A percentile compares a stretch with the other conserved stretches of the same genome.
These are phyloP conservation scores for Fragilariopsis cylindrus DNA, from an alignment of 108 stramenopile species.

Conservation along the genomic window DNA sequence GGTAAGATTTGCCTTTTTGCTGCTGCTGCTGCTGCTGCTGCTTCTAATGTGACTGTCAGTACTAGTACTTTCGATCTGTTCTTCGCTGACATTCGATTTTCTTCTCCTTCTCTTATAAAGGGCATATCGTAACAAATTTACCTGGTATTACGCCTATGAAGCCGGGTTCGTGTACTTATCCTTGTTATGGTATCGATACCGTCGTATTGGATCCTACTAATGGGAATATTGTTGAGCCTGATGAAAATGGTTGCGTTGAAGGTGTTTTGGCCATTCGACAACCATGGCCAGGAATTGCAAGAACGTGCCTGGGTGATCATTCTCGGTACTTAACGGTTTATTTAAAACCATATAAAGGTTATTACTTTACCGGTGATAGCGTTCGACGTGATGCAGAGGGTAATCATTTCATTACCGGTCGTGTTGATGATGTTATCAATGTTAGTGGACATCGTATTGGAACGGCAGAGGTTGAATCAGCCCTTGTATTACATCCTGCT, in stretches of 20 bases:
- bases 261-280: slow-evolving; percentile 93
- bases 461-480: slow-evolving; percentile 93
- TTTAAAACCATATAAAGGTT: slow-evolving; percentile 92
- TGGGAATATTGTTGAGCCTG: slow-evolving; percentile 58
- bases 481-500: slow-evolving; percentile 85
- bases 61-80: too few species aligned
- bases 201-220: slow-evolving; percentile 86
- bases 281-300: slow-evolving; percentile 96
- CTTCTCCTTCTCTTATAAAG: too few species aligned
- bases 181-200: slow-evolving; percentile 94
- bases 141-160: slow-evolving; percentile 96
- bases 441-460: slow-evolving; percentile 95
- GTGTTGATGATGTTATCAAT: slow-evolving; percentile 98
- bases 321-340: slow-evolving; percentile 92
- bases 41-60: too few species aligned
- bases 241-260: slow-evolving; percentile 57
- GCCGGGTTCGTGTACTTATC: slow-evolving; percentile 92
- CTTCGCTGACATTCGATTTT: too few species aligned
- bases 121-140: slow-evolving; percentile 90
- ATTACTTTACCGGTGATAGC: slow-evolving; percentile 98
- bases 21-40: too few species aligned
- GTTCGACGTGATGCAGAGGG: slow-evolving; percentile 92
- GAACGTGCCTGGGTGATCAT: slow-evolving; percentile 95
- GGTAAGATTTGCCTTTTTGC: slow-evolving; percentile 33
- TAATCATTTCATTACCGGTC: slow-evolving; percentile 95